Conservation (phyloP, 139 green algal genomes). For the Coelastrella sp. region DNA sequence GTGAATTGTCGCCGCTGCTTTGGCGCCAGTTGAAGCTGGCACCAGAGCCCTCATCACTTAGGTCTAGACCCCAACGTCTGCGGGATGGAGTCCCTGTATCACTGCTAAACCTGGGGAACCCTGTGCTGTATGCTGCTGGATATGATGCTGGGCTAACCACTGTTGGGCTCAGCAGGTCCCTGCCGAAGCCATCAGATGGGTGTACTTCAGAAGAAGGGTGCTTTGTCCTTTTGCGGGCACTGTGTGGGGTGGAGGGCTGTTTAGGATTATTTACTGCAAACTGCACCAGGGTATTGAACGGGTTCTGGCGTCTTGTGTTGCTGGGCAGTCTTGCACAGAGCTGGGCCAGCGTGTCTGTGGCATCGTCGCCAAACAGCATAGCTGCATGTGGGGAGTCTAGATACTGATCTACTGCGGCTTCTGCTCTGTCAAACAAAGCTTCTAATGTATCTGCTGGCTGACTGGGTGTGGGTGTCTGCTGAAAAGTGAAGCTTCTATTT, state of each 20-base stretch:
- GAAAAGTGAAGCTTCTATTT: conserved; percentile 5
- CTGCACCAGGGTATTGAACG: background rate
- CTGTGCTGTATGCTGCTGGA: background rate
- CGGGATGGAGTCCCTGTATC: background rate
- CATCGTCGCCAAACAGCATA: conserved; percentile 13
- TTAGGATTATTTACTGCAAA: background rate
- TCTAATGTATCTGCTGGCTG: background rate
- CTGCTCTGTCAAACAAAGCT: conserved; percentile 11
- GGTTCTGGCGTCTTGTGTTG: background rate
- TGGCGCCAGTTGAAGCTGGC: background rate
- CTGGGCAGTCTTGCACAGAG: background rate
- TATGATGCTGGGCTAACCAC: background rate
- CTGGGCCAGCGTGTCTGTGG: background rate
- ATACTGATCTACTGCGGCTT: conserved; percentile 2
- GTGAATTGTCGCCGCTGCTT: background rate
- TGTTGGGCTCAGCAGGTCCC: background rate
- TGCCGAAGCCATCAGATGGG: background rate
- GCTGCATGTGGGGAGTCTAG: conserved; percentile 33
- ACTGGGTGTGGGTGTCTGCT: background rate
- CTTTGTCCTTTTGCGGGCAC: background rate
- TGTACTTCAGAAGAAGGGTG: background rate
- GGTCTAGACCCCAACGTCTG: conserved; percentile 15
- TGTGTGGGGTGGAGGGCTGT: background rate
- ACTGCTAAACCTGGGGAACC: background rate
- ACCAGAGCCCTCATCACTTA: conserved; percentile 13